Evolutionary conservation across 305 asterid species (phyloP).

Genomic region (Withania somnifera): DNA sequence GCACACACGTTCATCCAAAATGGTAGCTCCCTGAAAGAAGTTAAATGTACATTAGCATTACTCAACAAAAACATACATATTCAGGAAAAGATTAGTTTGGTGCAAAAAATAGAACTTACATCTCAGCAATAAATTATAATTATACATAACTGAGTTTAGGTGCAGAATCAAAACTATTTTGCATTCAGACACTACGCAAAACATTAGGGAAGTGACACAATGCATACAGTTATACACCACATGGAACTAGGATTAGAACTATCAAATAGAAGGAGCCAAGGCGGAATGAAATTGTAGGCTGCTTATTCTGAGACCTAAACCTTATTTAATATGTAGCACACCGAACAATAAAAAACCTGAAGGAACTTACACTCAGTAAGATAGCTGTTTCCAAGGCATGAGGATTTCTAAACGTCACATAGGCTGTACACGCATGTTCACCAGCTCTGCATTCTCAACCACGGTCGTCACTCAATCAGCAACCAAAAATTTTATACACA

Average conservation of each 20-base stretch:
- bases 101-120: background rate
- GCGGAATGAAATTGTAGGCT: background rate
- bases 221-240: background rate
- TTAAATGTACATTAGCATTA: background rate
- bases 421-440: conserved; percentile 71
- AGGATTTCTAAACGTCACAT: conserved; percentile 72
- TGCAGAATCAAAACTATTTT: background rate
- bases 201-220: background rate
- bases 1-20: conserved; percentile 81
- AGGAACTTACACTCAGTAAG: conserved; percentile 74
- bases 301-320: background rate
- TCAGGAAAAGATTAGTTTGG: background rate
- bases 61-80: background rate
- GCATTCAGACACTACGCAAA: background rate
- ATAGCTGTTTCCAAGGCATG: conserved; percentile 94
- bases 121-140: background rate
- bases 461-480: conserved; percentile 4
- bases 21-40: conserved; percentile 62
- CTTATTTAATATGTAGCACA: background rate
- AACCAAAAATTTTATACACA: background rate
- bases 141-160: background rate
- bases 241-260: background rate
- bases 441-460: conserved; percentile 53
- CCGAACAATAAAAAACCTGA: background rate
- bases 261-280: background rate